These are phyloP conservation scores for Blastobotrys muscicola DNA, from an alignment of 805 yeast species.

Conservation along the genomic window DNA sequence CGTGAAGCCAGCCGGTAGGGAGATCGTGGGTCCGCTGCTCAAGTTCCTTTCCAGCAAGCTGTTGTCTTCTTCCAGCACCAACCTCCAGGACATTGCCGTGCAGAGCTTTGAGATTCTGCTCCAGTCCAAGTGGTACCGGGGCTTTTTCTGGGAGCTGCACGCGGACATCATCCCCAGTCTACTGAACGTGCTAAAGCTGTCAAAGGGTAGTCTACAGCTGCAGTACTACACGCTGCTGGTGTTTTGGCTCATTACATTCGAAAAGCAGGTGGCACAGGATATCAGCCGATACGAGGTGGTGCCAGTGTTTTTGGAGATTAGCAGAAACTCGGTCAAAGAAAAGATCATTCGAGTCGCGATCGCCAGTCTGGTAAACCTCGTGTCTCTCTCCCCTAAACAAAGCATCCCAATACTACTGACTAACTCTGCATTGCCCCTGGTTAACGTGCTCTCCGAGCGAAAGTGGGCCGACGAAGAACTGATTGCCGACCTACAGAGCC, in stretches of 20 bases:
- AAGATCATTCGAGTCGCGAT: conserved; percentile 81
- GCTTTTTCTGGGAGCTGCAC: conserved; percentile 39
- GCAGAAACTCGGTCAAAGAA: conserved; percentile 81
- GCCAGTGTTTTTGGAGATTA: conserved; percentile 39
- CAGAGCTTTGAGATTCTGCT: conserved; percentile 59
- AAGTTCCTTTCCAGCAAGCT: conserved; percentile 23
- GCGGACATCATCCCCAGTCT: conserved; percentile 40
- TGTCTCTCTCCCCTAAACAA: conserved; percentile 25
- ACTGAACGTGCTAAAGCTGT: conserved; percentile 36
- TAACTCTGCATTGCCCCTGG: conserved; percentile 62
- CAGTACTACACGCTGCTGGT: conserved; percentile 71
- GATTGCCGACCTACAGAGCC: conserved; percentile 52
- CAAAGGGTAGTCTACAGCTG: conserved; percentile 58
- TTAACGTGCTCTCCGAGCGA: conserved; percentile 65
- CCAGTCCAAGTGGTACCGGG: conserved; percentile 42
- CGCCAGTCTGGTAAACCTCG: conserved; percentile 45
- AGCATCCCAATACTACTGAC: conserved; percentile 60
- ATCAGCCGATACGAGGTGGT: conserved; percentile 45
- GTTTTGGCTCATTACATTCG: conserved; percentile 81
- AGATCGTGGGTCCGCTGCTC: conserved; percentile 33
- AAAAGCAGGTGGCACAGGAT: conserved; percentile 38
- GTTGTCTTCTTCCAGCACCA: conserved; percentile 33
- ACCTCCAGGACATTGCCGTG: conserved; percentile 50
- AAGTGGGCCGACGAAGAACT: conserved; percentile 95
- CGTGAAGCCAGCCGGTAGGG: conserved; percentile 19